phyloP scores from a whole-genome alignment of 768 basidiomycete genomes.

The Lanmaoa rubissima region DNA sequence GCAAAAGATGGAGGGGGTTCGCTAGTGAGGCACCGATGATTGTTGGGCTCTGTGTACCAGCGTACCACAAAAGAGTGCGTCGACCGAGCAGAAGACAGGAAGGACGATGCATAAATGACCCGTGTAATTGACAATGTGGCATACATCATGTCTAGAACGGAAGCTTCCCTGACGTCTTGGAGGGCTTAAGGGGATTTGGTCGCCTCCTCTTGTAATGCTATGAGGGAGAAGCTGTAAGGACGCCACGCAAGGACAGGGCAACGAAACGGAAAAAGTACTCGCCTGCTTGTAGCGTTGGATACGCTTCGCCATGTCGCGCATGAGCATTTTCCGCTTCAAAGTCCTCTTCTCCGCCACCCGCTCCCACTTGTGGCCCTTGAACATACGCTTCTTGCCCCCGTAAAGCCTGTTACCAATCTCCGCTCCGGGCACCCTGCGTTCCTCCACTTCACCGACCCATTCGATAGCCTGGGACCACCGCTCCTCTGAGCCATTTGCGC shows the following conservation, averaged over 20 bases:
- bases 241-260: not conserved
- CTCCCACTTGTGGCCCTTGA: constrained; percentile 93
- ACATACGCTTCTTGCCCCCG: constrained; percentile 78
- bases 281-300: constrained; percentile 66
- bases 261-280: constrained; percentile 27
- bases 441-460: constrained; percentile 41
- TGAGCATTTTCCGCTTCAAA: constrained; percentile 50
- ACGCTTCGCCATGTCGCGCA: constrained; percentile 70
- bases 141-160: constrained; percentile 49
- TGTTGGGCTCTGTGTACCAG: not conserved
- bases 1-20: too few relatives aligned
- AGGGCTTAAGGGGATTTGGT: constrained; percentile 58
- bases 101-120: not conserved
- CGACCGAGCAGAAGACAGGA: not conserved
- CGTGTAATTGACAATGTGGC: constrained; percentile 2
- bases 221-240: not conserved
- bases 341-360: constrained; percentile 48
- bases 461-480: constrained; percentile 33
- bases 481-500: not conserved
- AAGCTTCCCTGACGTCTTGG: constrained; percentile 50
- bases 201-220: constrained; percentile 39
- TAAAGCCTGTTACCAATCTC: constrained; percentile 66
- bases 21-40: not conserved
- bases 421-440: constrained; percentile 45
- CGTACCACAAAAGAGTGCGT: not conserved